Evolutionary conservation across 2,329 filamentous ascomycete species (phyloP).

Genomic region (Botrytis sinoallii): DNA sequence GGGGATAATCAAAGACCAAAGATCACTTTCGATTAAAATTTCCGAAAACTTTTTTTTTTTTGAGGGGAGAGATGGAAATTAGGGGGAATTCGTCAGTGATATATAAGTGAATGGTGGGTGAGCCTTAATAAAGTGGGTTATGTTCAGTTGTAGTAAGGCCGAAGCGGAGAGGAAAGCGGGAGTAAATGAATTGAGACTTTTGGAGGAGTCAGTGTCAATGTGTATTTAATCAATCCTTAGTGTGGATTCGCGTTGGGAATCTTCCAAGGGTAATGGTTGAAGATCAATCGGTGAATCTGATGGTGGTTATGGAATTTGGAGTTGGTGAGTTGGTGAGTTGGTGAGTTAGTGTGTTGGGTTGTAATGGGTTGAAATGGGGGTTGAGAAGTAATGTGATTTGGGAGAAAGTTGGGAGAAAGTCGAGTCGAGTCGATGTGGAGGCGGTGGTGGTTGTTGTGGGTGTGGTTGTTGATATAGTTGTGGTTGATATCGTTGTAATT

Average conservation of each 20-base stretch:
- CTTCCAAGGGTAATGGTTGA: not conserved
- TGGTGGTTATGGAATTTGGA: not conserved
- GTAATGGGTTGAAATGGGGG: not conserved
- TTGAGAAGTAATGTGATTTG: not conserved
- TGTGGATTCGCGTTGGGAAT: not conserved
- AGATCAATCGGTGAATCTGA: not conserved
- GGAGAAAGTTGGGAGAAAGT: not conserved
- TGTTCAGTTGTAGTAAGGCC: slow-evolving; percentile 12
- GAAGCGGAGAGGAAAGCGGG: slow-evolving; percentile 25
- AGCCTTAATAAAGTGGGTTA: slow-evolving; percentile 30
- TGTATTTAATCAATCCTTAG: not conserved
- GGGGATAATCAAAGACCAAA: not conserved
- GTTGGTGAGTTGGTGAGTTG: not conserved
- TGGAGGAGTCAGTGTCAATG: not conserved
- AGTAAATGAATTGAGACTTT: slow-evolving; percentile 22
- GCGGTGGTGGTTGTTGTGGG: not conserved
- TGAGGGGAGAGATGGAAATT: not conserved
- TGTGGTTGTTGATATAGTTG: too few species aligned
- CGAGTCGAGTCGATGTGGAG: too few species aligned
- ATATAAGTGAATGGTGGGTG: slow-evolving; percentile 25
- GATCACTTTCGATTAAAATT: not conserved
- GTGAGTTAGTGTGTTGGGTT: not conserved
- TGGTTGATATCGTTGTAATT: not conserved
- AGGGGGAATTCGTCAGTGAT: slow-evolving; percentile 32
- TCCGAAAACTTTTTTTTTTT: not conserved